Evolutionary conservation across 2,329 filamentous ascomycete genomes (phyloP), one percentile per base, ranked within the genome.

Genomic region (Xylariaceae sp.): DNA sequence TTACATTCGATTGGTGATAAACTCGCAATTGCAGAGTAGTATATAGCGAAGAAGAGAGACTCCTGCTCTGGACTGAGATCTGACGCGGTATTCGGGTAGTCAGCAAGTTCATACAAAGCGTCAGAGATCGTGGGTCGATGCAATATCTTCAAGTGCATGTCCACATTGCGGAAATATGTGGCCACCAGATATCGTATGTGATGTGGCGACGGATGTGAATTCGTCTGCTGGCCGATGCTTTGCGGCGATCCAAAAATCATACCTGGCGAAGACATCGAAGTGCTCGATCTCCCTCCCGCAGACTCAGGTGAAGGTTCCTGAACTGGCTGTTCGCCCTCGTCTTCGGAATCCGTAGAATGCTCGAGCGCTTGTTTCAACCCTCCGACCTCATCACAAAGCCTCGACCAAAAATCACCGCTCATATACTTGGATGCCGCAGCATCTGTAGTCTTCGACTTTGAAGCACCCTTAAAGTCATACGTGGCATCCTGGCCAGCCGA

Each of bases 341-440:
- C 67, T 5, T 72, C 68, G 10, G 66, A 68, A 11, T 75, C 72
- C 7, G 73, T 74, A 0, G 72, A 67, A 57, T 75, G 69, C 46
- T 75, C 73, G 42, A 76, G 61, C 3, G 71, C 71, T 45, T 74
- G 71, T 50, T 69, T 70, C 59, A 77, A 67, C 9, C 74, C 74
- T 51, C 73, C 74, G 12, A 77, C 73, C 59, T 76, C 74, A 16
- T 67, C 60, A 40, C 70, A 75, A 3, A 77, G 63, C 38, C 71
- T 72, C 1, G 68, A 63, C 74, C 74, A 77, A 57, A 77, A 76
- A 43, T 75, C 70, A 9, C 66, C 68, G 49, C 73, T 71, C 36
- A 77, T 59, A 51, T 74, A 76, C 22, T 63, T 69, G 10, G 63
- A 66, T 2, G 69, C 60, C n/a, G 67, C 48, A 47, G 51, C 41